Evolutionary conservation across 1,284 basidiomycete genomes (phyloP), one percentile per base, ranked within the genome.

Genomic region (Boletus sp.): DNA sequence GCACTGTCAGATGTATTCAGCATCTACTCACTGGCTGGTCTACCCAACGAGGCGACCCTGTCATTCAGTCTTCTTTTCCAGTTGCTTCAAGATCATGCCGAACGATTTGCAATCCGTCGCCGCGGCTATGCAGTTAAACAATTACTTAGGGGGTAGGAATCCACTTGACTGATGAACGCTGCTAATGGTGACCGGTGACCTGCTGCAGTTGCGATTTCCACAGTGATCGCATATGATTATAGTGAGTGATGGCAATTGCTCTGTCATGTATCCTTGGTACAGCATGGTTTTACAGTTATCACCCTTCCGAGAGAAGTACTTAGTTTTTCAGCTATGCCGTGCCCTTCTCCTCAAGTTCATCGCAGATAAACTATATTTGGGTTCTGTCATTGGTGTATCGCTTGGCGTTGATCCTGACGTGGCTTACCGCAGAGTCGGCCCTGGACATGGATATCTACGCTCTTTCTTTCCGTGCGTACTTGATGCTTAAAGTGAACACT

Each of bases 361-460:
- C 8, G 16, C 43, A 60, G 59, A 57, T 60, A 16, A 11, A 47
- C 9, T 60, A 60, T 33, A 43, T 60, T 40, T 56, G 59, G 54
- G 59, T 56, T 47, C 23, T 43, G 6, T 48, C 3, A 5, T 43
- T 3, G 6, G 10, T 6, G 11, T 19, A 30, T 52, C 17, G 37
- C 6, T 10, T 21, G 37, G 17, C n/a, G n/a, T 40, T 38, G 17
- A 28, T 16, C 33, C 55, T 60, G 28, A 60, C 17, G 8, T 37
- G 14, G 10, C 21, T 30, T 19, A 23, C 23, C 43, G 27, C 27
- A 60, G 59, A 52, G 47, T 35, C 23, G 27, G 17, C 31, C 43
- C 3, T 60, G 55, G 49, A 47, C 59, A 33, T 48, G 33, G 40
- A 50, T 58, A 17, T 60, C 59, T 27, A n/a, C 35, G 16, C 8